Evolutionary conservation across 352 stramenopile genomes (phyloP).

Genomic region (Phytophthora cryptogea): DNA sequence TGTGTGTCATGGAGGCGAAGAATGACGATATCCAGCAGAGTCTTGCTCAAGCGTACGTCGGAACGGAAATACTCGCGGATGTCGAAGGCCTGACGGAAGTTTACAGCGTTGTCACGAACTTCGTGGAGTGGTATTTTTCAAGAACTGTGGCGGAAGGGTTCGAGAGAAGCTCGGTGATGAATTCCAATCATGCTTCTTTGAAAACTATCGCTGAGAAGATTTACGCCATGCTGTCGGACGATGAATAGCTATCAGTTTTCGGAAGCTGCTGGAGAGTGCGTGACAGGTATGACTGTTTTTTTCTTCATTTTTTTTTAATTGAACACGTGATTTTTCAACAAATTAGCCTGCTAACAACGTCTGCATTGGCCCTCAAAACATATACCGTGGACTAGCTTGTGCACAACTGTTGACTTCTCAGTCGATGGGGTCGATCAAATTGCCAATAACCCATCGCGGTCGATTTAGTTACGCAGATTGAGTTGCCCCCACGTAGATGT

Average conservation of each 20-base stretch:
- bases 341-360: too few species aligned
- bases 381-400: too few species aligned
- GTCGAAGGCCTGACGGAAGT: constrained; percentile 32
- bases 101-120: constrained; percentile 40
- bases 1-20: constrained; percentile 35
- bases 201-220: background rate
- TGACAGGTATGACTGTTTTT: too few species aligned
- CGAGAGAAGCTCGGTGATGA: background rate
- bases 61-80: constrained; percentile 34
- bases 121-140: constrained; percentile 32
- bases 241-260: background rate
- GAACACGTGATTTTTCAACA: too few species aligned
- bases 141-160: constrained; percentile 27
- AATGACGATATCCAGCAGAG: constrained; percentile 28
- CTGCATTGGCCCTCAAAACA: too few species aligned
- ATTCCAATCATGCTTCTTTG: background rate
- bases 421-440: too few species aligned
- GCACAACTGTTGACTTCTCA: too few species aligned
- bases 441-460: too few species aligned
- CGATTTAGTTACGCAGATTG: too few species aligned
- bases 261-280: too few species aligned
- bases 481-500: too few species aligned
- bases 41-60: constrained; percentile 33
- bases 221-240: background rate
- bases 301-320: too few species aligned